Percentiles rank a stretch among this genome's conserved stretches.
phyloP scores from a whole-genome alignment of 2,329 filamentous ascomycete species.

The Chalara sp. region DNA sequence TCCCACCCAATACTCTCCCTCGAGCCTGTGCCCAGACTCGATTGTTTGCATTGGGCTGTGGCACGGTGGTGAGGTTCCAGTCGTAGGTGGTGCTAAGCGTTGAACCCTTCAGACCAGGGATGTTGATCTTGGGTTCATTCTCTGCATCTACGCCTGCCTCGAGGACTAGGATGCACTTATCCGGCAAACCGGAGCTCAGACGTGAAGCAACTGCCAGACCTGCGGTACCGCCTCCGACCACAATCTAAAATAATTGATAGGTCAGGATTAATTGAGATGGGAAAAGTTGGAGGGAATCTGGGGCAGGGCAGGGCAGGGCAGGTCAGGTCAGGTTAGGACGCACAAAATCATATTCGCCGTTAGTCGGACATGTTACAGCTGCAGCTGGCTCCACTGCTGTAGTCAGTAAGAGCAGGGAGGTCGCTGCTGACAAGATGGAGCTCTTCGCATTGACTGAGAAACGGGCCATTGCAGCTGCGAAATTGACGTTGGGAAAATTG shows the following conservation, averaged over 20 bases:
- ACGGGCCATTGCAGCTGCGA: no score
- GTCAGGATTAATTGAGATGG: no score
- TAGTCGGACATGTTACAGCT: no score
- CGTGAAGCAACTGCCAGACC: slow-evolving; percentile 36
- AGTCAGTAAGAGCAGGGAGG: no score
- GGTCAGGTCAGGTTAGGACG: no score
- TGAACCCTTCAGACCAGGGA: slow-evolving; percentile 29
- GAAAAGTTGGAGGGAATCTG: no score
- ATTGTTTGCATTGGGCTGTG: slow-evolving; percentile 26
- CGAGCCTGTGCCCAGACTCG: slow-evolving; percentile 19
- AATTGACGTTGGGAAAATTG: no score
- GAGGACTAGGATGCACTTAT: slow-evolving; percentile 28
- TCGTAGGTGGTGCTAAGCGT: slow-evolving; percentile 32
- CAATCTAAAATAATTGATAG: slow-evolving; percentile 18
- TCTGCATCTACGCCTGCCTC: slow-evolving; percentile 22
- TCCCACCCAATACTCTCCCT: slow-evolving; percentile 31
- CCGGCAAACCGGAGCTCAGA: slow-evolving; percentile 30
- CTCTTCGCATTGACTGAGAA: no score
- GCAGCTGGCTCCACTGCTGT: no score
- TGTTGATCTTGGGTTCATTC: slow-evolving; percentile 30
- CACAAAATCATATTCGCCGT: no score
- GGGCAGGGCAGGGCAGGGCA: no score
- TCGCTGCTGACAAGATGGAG: no score
- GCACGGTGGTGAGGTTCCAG: slow-evolving; percentile 33
- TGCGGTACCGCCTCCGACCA: slow-evolving; percentile 39